phyloP scores from a whole-genome alignment of 169 alveolate species.

The Plasmodium cynomolgi region DNA sequence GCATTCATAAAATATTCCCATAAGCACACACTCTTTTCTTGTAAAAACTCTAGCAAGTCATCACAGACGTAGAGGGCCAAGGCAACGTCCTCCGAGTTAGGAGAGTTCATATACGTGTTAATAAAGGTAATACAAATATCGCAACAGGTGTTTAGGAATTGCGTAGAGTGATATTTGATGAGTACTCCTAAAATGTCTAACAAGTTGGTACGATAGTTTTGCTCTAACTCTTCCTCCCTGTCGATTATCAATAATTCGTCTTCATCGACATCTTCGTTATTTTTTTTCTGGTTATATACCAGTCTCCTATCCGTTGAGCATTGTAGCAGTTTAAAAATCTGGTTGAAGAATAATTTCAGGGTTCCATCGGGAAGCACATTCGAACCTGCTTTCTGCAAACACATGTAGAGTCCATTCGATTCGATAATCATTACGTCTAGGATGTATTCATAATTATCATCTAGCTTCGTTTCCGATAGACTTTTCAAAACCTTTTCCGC shows the following conservation, averaged over 20 bases:
- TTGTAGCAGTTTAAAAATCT: conserved; percentile 42
- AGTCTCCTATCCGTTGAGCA: conserved; percentile 68
- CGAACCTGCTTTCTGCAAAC: conserved; percentile 86
- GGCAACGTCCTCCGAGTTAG: conserved; percentile 83
- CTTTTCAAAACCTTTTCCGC: conserved; percentile 70
- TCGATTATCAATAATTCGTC: conserved; percentile 83
- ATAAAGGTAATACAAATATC: conserved; percentile 79
- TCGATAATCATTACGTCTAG: conserved; percentile 81
- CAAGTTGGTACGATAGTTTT: conserved; percentile 82
- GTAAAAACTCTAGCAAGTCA: conserved; percentile 85
- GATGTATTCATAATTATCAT: conserved; percentile 73
- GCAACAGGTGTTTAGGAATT: conserved; percentile 84
- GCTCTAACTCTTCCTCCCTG: conserved; percentile 86
- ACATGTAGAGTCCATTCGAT: conserved; percentile 82
- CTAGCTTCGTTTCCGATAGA: conserved; percentile 55
- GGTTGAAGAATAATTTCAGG: conserved; percentile 51
- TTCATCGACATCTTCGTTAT: conserved; percentile 83
- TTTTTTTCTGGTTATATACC: conserved; percentile 79
- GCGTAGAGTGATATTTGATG: conserved; percentile 86
- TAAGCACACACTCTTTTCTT: conserved; percentile 77
- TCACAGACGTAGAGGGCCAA: conserved; percentile 88
- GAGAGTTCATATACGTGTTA: conserved; percentile 73
- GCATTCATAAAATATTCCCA: conserved; percentile 84
- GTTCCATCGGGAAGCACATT: conserved; percentile 78
- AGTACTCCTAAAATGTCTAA: conserved; percentile 85